These are phyloP conservation scores for Aspergillus caelatus DNA, from an alignment of 2,329 filamentous ascomycete genomes.

Conservation along the genomic window DNA sequence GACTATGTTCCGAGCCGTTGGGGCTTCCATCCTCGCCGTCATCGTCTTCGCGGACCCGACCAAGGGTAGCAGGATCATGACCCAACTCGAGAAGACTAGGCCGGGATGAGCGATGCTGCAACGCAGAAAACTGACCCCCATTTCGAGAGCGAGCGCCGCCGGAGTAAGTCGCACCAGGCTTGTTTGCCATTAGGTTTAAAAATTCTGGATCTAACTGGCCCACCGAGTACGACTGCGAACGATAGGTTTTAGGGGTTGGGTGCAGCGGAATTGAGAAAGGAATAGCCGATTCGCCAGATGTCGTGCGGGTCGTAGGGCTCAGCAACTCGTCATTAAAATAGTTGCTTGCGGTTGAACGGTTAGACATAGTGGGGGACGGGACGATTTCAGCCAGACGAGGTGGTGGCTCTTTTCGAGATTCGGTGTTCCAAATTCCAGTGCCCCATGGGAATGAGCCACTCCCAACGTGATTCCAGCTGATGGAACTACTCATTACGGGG, in stretches of 20 bases:
- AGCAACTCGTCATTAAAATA: slow-evolving; percentile 57
- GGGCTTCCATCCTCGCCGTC: slow-evolving; percentile 49
- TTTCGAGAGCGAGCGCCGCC: slow-evolving; percentile 39
- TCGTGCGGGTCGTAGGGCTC: slow-evolving; percentile 50
- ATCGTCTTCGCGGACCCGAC: slow-evolving; percentile 52
- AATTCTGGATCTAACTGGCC: slow-evolving; percentile 79
- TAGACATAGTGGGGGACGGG: slow-evolving; percentile 70
- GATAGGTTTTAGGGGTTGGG: slow-evolving; percentile 87
- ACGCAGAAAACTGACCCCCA: slow-evolving; percentile 61
- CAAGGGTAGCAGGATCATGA: slow-evolving; percentile 50
- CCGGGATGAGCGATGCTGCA: slow-evolving; percentile 79
- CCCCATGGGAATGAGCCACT: slow-evolving; percentile 67
- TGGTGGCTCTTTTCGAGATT: slow-evolving; percentile 73
- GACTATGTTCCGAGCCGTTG: slow-evolving; percentile 42
- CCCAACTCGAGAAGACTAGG: slow-evolving; percentile 50
- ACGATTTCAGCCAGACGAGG: slow-evolving; percentile 74
- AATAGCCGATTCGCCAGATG: slow-evolving; percentile 61
- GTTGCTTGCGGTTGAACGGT: slow-evolving; percentile 53
- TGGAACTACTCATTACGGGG: slow-evolving; percentile 41
- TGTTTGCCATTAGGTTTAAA: slow-evolving; percentile 36
- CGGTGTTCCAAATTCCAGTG: slow-evolving; percentile 80
- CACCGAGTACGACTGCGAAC: slow-evolving; percentile 95
- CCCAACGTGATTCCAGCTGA: slow-evolving; percentile 50
- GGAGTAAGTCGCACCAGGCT: slow-evolving; percentile 30
- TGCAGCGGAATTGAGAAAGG: slow-evolving; percentile 87